Evolutionary conservation across 257 asterid genomes (phyloP).

Genomic region (Thymus mandschuricus): DNA sequence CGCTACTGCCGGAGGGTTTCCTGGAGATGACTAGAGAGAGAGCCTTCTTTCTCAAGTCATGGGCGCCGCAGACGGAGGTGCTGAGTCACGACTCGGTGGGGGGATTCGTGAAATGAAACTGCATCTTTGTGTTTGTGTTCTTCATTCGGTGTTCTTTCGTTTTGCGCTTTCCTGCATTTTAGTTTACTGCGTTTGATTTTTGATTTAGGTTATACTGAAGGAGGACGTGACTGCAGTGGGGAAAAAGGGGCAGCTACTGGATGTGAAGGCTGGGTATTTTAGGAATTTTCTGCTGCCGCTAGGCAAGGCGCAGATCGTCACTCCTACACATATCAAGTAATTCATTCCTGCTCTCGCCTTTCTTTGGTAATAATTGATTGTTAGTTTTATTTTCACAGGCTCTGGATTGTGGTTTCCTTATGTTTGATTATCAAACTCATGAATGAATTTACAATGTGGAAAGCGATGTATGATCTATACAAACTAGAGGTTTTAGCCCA

Average conservation of each 20-base stretch:
- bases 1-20: too few species aligned
- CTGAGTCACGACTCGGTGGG: too few species aligned
- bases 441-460: not conserved
- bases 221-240: constrained; percentile 85
- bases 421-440: not conserved
- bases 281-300: constrained; percentile 76
- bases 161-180: not conserved
- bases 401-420: not conserved
- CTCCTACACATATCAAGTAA: constrained; percentile 77
- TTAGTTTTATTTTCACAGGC: not conserved
- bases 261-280: constrained; percentile 85
- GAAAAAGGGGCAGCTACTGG: constrained; percentile 81
- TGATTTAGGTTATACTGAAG: constrained; percentile 75
- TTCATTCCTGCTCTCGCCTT: not conserved
- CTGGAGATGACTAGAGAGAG: too few species aligned
- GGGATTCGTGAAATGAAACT: constrained; percentile 2
- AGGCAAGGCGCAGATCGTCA: constrained; percentile 86
- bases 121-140: constrained; percentile 17
- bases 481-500: constrained; percentile 13
- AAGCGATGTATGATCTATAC: not conserved
- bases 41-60: too few species aligned
- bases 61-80: too few species aligned
- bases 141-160: not conserved
- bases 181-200: not conserved
- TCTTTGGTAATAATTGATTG: not conserved